Percentiles rank a stretch among this genome's conserved stretches.
These are phyloP conservation scores for Neofusicoccum parvum DNA, from an alignment of 2,329 filamentous ascomycete species.

Conservation along the genomic window DNA sequence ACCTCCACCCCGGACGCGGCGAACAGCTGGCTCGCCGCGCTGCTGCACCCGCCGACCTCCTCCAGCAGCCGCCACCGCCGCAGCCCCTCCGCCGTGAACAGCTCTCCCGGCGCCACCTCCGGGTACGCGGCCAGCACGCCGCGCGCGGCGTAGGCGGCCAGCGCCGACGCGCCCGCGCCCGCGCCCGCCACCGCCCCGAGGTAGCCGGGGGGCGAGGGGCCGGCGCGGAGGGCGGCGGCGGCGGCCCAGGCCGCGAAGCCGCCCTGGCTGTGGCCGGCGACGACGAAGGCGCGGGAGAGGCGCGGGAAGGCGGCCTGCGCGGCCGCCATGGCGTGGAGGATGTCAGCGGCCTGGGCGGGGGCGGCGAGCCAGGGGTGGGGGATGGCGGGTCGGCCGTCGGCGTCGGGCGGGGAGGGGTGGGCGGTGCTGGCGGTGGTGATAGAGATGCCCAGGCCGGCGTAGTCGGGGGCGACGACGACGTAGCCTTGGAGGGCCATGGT, in stretches of 20 bases:
- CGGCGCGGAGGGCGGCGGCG: neutral
- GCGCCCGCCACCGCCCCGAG: neutral
- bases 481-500: conserved; percentile 32
- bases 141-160: neutral
- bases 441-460: conserved; percentile 28
- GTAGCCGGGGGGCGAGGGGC: neutral
- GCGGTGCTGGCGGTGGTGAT: neutral
- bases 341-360: conserved; percentile 46
- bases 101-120: neutral
- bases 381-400: neutral
- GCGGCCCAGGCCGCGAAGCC: conserved; percentile 48
- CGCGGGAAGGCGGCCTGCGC: conserved; percentile 46
- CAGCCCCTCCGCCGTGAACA: neutral
- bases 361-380: conserved; percentile 45
- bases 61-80: too few species aligned
- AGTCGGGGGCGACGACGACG: conserved; percentile 30
- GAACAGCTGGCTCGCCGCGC: neutral
- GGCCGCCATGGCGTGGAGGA: conserved; percentile 47
- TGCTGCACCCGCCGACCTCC: neutral
- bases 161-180: neutral
- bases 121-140: neutral
- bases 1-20: neutral
- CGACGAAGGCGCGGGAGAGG: conserved; percentile 44
- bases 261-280: conserved; percentile 53
- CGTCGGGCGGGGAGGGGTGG: neutral